Base-by-base conservation (phyloP, 495 filamentous ascomycete species). In the Lasiosphaeria hispida region DNA sequence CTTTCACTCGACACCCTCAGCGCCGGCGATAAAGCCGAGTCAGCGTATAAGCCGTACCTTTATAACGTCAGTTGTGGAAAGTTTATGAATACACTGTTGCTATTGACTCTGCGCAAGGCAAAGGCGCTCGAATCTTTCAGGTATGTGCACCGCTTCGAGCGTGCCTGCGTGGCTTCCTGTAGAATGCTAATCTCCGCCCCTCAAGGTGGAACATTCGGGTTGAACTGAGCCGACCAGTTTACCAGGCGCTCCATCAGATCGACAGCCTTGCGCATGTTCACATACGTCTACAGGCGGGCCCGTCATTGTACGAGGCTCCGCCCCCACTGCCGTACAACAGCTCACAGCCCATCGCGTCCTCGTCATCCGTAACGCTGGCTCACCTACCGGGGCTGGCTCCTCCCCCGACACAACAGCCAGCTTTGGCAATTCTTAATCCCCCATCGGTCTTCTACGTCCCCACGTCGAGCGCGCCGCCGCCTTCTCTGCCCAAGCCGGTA, bases 131-230 rank as follows among this genome's bases (percentile, higher is more conserved):
- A 87, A 63, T 70, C 67, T 9, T 86, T 87, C 66, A 74, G 68
- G 81, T 82, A 62, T 55, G 76, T 61, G 10, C 44, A 36, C 49
- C 14, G 23, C 11, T 35, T 10, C 23, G 30, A 1, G 11, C 37
- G 30, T 19, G n/a, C n/a, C 19, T 23, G 10, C 35, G 44, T 43
- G 19, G 13, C 23, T 55, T 42, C 39, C 23, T 30, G 23, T 5
- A 2, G 23, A 30, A 15, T 66, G 38, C 59, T 62, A 19, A 53
- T 41, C 14, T 34, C 38, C 13, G 18, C 6, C n/a, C 63, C 60
- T 14, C 11, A 39, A 84, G 80, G 57, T 87, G 84, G 84, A 82
- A 86, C 65, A 78, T 83, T 37, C 77, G 83, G 13, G 77, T 85
- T 30, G 84, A 87, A 59, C 71, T 87, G 1, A 83, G 79, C 61